Conservation (phyloP, 768 basidiomycete species). For the Mycena chlorophos region DNA sequence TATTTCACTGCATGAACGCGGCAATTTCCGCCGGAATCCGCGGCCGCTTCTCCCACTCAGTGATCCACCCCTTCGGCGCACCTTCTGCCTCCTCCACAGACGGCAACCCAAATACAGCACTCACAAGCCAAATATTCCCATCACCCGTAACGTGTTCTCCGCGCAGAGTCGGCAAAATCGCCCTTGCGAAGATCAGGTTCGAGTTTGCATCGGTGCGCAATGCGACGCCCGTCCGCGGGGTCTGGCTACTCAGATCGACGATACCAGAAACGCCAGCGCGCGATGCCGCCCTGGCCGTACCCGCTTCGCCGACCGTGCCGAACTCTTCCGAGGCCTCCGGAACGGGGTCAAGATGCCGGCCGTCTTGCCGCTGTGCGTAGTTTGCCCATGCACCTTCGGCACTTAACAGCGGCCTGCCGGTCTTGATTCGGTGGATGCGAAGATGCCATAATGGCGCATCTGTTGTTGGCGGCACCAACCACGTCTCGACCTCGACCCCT, state of each 20-base stretch:
- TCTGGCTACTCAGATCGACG: constrained; percentile 43
- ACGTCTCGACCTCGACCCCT: constrained; percentile 73
- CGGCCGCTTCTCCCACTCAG: constrained; percentile 51
- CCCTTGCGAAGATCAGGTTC: constrained; percentile 65
- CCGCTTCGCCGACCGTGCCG: constrained; percentile 50
- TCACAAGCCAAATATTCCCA: constrained; percentile 57
- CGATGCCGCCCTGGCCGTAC: constrained; percentile 54
- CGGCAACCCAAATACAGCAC: constrained; percentile 66
- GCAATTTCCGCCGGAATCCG: constrained; percentile 41
- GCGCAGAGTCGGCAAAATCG: constrained; percentile 65
- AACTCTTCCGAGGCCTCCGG: constrained; percentile 37
- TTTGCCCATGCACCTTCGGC: constrained; percentile 75
- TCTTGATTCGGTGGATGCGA: constrained; percentile 62
- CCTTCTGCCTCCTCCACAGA: constrained; percentile 38
- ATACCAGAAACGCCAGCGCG: constrained; percentile 65
- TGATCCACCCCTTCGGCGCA: constrained; percentile 44
- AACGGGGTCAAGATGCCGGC: constrained; percentile 56
- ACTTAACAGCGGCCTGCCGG: constrained; percentile 49
- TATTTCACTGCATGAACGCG: constrained; percentile 15
- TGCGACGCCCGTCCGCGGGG: constrained; percentile 37
- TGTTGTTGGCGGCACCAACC: constrained; percentile 63
- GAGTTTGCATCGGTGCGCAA: constrained; percentile 71
- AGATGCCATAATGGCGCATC: constrained; percentile 68
- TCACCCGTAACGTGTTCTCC: constrained; percentile 44
- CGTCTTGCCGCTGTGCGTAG: constrained; percentile 64